Evolutionary conservation across 345 rosid genomes (phyloP).

Genomic region (Citrus mangshanensis): DNA sequence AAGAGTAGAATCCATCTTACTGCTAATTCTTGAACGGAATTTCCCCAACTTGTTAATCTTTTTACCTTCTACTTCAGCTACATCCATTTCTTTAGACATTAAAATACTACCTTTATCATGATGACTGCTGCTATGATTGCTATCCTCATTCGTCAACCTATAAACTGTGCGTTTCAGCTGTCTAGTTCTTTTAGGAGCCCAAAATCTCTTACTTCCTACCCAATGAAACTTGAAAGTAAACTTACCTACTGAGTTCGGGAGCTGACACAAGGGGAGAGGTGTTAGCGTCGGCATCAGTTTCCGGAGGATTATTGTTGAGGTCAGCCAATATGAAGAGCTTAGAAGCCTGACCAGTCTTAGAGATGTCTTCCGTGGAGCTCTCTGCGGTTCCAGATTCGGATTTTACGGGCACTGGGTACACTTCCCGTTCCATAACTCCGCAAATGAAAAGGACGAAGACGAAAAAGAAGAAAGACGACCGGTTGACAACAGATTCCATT

Average conservation of each 20-base stretch:
- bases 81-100: conserved; percentile 50
- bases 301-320: conserved; percentile 89
- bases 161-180: not conserved
- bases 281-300: conserved; percentile 51
- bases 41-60: conserved; percentile 51
- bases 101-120: conserved; percentile 50
- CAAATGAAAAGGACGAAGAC: not conserved
- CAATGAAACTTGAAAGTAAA: no score
- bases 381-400: conserved; percentile 43
- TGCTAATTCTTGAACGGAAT: conserved; percentile 62
- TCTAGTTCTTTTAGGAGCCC: not conserved
- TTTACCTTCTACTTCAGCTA: conserved; percentile 58
- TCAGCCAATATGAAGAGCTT: conserved; percentile 77
- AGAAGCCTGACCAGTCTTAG: conserved; percentile 36
- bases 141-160: conserved; percentile 59
- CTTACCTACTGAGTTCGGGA: conserved; percentile 47
- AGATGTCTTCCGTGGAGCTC: conserved; percentile 19
- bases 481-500: not conserved
- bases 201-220: not conserved
- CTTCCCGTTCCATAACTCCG: conserved; percentile 23
- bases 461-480: not conserved
- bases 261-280: conserved; percentile 32
- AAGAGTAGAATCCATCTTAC: conserved; percentile 54
- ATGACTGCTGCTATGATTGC: conserved; percentile 33
- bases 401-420: conserved; percentile 33